Conservation (phyloP, 768 basidiomycete genomes). For the Amanita exitialis region DNA sequence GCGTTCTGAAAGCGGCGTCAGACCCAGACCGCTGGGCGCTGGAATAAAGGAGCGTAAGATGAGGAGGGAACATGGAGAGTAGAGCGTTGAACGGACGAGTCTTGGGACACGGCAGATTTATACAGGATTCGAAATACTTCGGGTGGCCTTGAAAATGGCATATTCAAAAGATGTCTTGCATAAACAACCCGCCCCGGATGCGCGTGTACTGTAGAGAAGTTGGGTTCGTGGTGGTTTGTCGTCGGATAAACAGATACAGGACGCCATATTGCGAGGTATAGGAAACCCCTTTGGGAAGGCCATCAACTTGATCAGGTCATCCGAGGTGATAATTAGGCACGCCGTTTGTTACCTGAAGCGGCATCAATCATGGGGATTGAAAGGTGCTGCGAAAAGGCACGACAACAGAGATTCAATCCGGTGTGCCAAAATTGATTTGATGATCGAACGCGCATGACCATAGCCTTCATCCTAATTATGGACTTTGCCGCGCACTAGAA, state of each 20-base stretch:
- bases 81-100: not conserved
- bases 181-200: not conserved
- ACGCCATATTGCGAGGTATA: not conserved
- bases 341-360: not conserved
- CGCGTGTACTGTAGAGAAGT: not conserved
- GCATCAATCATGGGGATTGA: not conserved
- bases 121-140: not conserved
- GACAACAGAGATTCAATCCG: not conserved
- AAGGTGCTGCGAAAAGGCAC: not conserved
- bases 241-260: not conserved
- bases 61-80: slow-evolving; percentile 10
- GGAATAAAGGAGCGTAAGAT: slow-evolving; percentile 35
- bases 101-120: not conserved
- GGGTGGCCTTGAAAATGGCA: not conserved
- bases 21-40: slow-evolving; percentile 40
- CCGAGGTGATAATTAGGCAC: slow-evolving; percentile 5
- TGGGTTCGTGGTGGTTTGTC: not conserved
- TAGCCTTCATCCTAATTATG: slow-evolving; percentile 2
- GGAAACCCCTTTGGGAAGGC: not conserved
- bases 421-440: not conserved
- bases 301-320: not conserved
- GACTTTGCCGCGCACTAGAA: slow-evolving; percentile 6
- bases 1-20: slow-evolving; percentile 50
- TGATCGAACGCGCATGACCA: slow-evolving; percentile 6
- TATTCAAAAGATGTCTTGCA: not conserved